phyloP scores from a whole-genome alignment of 1,284 basidiomycete species.

The Naganishia sp. region DNA sequence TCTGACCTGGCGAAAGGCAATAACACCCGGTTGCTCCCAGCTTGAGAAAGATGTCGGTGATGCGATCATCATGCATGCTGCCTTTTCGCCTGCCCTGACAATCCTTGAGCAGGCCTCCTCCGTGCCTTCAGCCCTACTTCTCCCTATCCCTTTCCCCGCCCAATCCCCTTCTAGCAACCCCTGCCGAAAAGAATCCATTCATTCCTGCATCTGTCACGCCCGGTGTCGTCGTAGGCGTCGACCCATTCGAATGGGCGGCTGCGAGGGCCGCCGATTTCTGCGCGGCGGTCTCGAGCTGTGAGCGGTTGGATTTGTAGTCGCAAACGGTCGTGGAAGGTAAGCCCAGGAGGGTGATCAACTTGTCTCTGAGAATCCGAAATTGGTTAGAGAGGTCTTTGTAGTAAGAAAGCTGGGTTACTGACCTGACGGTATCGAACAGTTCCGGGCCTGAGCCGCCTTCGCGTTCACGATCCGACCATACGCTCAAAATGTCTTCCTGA shows the following conservation, averaged over 20 bases:
- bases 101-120: not conserved
- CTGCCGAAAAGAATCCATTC: conserved; percentile 17
- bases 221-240: conserved; percentile 15
- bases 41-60: not conserved
- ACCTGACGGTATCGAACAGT: conserved; percentile 49
- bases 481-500: conserved; percentile 54
- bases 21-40: no score
- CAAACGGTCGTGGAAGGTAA: conserved; percentile 49
- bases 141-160: conserved; percentile 16
- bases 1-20: no score
- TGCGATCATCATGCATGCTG: conserved; percentile 1
- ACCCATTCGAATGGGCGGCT: conserved; percentile 1
- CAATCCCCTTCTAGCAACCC: conserved; percentile 7
- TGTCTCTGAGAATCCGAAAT: conserved; percentile 43
- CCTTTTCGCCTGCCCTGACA: not conserved
- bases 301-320: conserved; percentile 54
- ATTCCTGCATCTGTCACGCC: conserved; percentile 5
- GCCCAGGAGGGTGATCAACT: conserved; percentile 48
- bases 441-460: conserved; percentile 35
- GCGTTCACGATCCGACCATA: conserved; percentile 55
- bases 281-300: conserved; percentile 47
- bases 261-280: conserved; percentile 24
- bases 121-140: not conserved
- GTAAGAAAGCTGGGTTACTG: conserved; percentile 31
- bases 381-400: not conserved